Conservation (phyloP, 306 rosid genomes). For the Astragalus membranaceus region DNA sequence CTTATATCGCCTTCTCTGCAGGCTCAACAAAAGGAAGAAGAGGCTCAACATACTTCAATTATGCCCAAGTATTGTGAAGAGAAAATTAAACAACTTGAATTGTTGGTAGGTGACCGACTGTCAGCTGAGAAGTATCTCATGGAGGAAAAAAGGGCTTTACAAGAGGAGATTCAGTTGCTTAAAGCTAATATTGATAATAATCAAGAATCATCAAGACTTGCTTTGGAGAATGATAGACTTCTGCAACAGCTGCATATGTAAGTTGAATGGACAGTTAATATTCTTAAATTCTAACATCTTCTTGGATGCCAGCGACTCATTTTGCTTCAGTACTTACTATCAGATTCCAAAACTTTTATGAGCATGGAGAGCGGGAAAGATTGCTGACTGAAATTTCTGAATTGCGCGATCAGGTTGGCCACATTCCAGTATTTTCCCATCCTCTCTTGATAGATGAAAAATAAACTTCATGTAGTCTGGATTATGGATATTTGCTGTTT, state of each 20-base stretch:
- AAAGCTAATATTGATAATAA: constrained; percentile 46
- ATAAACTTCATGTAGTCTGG: constrained; percentile 15
- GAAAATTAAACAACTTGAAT: constrained; percentile 71
- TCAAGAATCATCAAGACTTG: constrained; percentile 45
- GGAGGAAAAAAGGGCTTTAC: constrained; percentile 68
- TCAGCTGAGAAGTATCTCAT: constrained; percentile 63
- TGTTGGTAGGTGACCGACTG: constrained; percentile 51
- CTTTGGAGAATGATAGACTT: constrained; percentile 63
- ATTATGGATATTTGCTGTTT: constrained; percentile 20
- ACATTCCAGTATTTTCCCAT: constrained; percentile 1
- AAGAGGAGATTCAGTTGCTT: constrained; percentile 54
- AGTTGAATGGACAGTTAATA: constrained; percentile 23
- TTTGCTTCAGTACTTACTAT: constrained; percentile 29
- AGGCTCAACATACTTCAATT: constrained; percentile 37
- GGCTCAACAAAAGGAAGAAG: constrained; percentile 71
- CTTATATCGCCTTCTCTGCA: constrained; percentile 30
- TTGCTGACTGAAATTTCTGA: constrained; percentile 69
- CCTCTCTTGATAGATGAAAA: constrained; percentile 5
- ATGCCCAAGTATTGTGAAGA: constrained; percentile 57
- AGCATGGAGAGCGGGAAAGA: constrained; percentile 75
- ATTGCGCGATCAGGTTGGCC: constrained; percentile 66
- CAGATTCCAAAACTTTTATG: constrained; percentile 66
- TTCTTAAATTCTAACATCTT: constrained; percentile 5
- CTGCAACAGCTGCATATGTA: constrained; percentile 56
- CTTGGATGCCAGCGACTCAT: constrained; percentile 24